Percentiles rank a stretch among this genome's conserved stretches.
phyloP scores from a whole-genome alignment of 2,329 filamentous ascomycete species.

The Ceratocystis colombiana region DNA sequence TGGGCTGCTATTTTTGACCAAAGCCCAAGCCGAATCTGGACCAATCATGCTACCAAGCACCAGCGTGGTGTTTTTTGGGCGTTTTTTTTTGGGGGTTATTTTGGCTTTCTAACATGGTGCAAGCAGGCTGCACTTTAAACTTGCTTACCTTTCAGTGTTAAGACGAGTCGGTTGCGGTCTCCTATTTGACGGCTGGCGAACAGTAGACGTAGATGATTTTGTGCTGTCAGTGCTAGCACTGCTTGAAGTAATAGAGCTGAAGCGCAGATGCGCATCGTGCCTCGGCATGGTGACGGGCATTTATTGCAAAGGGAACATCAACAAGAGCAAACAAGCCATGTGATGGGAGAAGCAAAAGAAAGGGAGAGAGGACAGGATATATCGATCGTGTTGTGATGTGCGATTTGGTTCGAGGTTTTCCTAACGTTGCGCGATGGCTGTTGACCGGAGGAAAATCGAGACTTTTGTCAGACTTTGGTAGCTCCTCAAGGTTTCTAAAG shows the following conservation, averaged over 20 bases:
- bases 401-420: no score
- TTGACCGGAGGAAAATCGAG: no score
- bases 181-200: constrained; percentile 33
- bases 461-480: neutral
- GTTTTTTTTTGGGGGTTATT: neutral
- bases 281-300: constrained; percentile 49
- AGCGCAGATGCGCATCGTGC: constrained; percentile 53
- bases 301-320: neutral
- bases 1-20: neutral
- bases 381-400: no score
- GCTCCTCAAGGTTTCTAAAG: neutral
- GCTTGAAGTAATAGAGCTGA: constrained; percentile 48
- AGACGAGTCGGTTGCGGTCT: constrained; percentile 30
- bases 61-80: neutral
- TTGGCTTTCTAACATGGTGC: neutral
- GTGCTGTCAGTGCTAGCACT: constrained; percentile 57
- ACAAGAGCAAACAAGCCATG: constrained; percentile 9
- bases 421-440: no score
- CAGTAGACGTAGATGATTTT: constrained; percentile 52
- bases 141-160: constrained; percentile 32
- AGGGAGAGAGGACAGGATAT: neutral
- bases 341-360: neutral
- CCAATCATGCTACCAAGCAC: constrained; percentile 4
- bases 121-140: no score
- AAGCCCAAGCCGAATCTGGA: neutral